These are phyloP conservation scores for Termitomyces sp. DNA, from an alignment of 768 basidiomycete species.

Conservation along the genomic window DNA sequence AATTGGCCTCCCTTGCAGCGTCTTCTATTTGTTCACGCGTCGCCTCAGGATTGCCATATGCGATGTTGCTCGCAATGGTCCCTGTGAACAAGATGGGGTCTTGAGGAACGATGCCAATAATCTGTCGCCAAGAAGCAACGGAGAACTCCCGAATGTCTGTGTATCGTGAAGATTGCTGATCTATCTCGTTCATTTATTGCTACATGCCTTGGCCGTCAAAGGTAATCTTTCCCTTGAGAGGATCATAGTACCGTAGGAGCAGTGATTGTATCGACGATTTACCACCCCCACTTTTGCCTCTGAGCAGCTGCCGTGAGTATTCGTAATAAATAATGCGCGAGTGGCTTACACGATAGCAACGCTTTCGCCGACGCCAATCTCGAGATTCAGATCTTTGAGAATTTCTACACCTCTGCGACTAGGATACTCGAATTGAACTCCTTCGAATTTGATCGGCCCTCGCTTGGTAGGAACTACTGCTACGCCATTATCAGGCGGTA, in stretches of 20 bases:
- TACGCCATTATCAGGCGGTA: constrained; percentile 62
- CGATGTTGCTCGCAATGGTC: constrained; percentile 93
- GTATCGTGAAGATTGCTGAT: background rate
- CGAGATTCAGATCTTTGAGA: constrained; percentile 78
- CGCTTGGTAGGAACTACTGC: constrained; percentile 52
- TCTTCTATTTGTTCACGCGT: constrained; percentile 83
- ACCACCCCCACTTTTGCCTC: constrained; percentile 91
- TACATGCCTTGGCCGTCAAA: constrained; percentile 79
- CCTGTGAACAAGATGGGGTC: constrained; percentile 90
- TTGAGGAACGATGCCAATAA: constrained; percentile 95
- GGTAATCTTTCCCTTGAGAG: constrained; percentile 74
- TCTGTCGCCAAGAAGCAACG: constrained; percentile 79
- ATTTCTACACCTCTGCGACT: constrained; percentile 79
- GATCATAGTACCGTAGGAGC: constrained; percentile 87
- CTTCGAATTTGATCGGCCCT: constrained; percentile 77
- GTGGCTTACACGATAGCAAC: constrained; percentile 86
- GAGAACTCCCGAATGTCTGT: constrained; percentile 86
- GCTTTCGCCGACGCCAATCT: constrained; percentile 80
- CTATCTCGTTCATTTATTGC: constrained; percentile 13
- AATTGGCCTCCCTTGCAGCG: constrained; percentile 89
- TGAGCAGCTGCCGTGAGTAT: background rate
- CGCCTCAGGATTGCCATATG: constrained; percentile 75
- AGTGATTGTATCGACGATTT: constrained; percentile 92
- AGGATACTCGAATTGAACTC: constrained; percentile 87
- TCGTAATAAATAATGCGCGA: background rate